Base-by-base conservation (phyloP, 1,284 basidiomycete genomes). In the Leccinum angustisporum region DNA sequence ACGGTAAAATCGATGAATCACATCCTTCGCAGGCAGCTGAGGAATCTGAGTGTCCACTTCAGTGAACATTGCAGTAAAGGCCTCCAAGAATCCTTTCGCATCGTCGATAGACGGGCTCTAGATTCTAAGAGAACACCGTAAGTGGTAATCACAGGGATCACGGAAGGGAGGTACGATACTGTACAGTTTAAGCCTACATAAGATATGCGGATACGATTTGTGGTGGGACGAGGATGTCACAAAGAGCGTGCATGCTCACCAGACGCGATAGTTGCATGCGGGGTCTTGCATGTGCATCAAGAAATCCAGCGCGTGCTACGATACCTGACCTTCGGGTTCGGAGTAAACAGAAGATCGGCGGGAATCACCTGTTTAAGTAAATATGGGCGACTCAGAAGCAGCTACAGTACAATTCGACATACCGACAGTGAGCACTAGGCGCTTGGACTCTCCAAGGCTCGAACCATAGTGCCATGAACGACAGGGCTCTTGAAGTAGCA, bases 1-100 rank as follows among this genome's bases (percentile, higher is more conserved):
- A 57, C 91, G 86, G 68, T 92, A 93, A 38, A 93, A 91, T n/a
- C 91, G 79, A 71, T 94, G 87, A 31, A 92, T 86, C 25, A 95
- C 81, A 68, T 97, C 95, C 69, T 92, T 94, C 0, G 92, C 84
- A 0, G 95, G 95, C 7, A 97, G 78, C 31, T 85, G 86, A 0
- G 95, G 95, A 1, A 97, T 83, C 70, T 96, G 86, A 5, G 84
- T 77, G 71, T 97, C 95, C 0, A 86, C 84, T 56, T 88, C 88
- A 43, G 83, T 80, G 16, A 96, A 76, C 14, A 82, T 74, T 34
- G 86, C 81, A 1, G 86, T 89, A 68, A 95, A 85, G 0, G 78
- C 77, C 54, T 91, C 87, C 13, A 94, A 78, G 69, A 97, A 97
- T 54, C 83, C 86, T 85, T 73, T 96, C 94, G 0, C 91, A 91